Evolutionary conservation across 768 basidiomycete species (phyloP).

Genomic region (Gymnopilus junonius): DNA sequence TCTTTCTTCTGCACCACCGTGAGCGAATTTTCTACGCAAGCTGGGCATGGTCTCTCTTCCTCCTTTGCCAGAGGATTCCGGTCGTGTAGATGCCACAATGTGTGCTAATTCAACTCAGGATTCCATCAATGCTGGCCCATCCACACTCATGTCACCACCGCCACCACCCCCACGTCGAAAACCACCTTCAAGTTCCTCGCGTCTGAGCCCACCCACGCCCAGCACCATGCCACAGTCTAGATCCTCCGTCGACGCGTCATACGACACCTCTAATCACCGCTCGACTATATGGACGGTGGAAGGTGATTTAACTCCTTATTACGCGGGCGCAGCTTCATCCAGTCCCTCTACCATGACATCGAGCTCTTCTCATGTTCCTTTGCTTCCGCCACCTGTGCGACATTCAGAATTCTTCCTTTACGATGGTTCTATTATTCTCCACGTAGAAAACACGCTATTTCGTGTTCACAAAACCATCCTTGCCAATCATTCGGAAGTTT

Average conservation of each 20-base stretch:
- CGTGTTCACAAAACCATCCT: constrained; percentile 51
- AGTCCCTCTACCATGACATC: not conserved
- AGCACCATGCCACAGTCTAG: too few species aligned
- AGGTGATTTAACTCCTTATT: constrained; percentile 6
- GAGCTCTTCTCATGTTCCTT: not conserved
- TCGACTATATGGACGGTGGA: constrained; percentile 7
- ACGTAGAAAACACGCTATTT: constrained; percentile 44
- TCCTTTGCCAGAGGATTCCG: not conserved
- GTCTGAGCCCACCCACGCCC: too few species aligned
- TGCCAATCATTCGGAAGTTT: constrained; percentile 64
- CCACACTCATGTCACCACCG: not conserved
- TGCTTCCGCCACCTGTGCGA: constrained; percentile 15
- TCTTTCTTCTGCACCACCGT: constrained; percentile 20
- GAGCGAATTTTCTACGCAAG: not conserved
- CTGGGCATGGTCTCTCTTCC: constrained; percentile 7
- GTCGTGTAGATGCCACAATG: not conserved
- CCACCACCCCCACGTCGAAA: not conserved
- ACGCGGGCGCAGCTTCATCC: not conserved
- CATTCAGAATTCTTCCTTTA: constrained; percentile 47
- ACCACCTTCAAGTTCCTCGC: too few species aligned
- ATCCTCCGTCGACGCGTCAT: not conserved
- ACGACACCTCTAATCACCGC: not conserved
- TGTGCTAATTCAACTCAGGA: not conserved
- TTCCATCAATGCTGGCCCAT: constrained; percentile 1
- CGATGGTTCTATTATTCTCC: constrained; percentile 50